Evolutionary conservation across 2,329 filamentous ascomycete species (phyloP).

Genomic region (Periconia macrospinosa): DNA sequence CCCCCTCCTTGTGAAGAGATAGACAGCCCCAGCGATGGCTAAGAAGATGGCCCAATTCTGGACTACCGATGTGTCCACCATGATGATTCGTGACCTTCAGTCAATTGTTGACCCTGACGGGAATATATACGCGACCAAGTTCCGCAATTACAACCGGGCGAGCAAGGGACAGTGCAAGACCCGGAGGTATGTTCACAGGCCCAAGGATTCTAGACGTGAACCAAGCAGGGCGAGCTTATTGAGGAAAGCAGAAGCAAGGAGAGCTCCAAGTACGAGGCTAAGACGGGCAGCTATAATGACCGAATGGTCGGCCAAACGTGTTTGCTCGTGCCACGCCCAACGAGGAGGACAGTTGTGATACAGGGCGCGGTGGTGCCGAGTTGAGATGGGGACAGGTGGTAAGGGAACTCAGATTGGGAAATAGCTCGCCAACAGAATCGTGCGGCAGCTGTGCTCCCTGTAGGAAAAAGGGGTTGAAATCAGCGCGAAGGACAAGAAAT

Average conservation of each 20-base stretch:
- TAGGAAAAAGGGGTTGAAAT: not conserved
- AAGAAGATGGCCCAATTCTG: conserved; percentile 36
- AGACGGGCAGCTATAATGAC: not conserved
- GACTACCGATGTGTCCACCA: conserved; percentile 37
- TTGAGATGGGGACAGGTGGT: conserved; percentile 7
- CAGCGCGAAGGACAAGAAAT: not conserved
- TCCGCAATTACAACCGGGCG: not conserved
- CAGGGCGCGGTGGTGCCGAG: not conserved
- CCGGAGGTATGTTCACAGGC: not conserved
- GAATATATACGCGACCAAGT: not conserved
- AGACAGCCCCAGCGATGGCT: conserved; percentile 29
- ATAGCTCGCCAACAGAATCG: conserved; percentile 15
- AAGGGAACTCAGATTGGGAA: conserved; percentile 15
- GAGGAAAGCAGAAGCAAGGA: not conserved
- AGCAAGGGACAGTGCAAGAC: not conserved
- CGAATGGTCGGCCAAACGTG: not conserved
- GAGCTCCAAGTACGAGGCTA: not conserved
- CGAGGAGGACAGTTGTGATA: not conserved
- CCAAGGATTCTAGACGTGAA: no score
- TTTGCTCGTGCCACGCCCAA: not conserved
- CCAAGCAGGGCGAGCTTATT: not conserved
- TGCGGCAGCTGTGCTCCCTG: conserved; percentile 7
- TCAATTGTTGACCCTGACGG: not conserved
- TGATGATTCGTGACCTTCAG: conserved; percentile 12
- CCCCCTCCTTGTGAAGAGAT: conserved; percentile 26